phyloP scores from a whole-genome alignment of 768 basidiomycete species.

The Pilatotrama ljubarskyi region DNA sequence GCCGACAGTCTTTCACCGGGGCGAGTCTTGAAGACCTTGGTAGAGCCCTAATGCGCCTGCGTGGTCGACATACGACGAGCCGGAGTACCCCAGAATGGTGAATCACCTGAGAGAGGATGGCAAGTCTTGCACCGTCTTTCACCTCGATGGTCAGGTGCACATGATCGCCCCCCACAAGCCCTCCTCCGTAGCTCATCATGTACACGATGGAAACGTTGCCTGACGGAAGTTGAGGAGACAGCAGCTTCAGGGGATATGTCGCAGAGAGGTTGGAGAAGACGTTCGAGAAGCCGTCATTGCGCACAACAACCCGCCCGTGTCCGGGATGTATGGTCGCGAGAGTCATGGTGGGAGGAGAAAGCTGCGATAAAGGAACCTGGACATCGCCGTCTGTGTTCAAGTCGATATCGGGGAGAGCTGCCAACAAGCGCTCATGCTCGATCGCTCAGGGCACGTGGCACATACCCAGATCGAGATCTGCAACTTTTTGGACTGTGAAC shows the following conservation, averaged over 20 bases:
- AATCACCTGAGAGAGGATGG: conserved; percentile 81
- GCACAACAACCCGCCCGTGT: conserved; percentile 57
- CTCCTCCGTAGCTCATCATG: conserved; percentile 86
- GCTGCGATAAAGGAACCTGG: neutral
- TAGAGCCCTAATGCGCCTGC: conserved; percentile 66
- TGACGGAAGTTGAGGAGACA: conserved; percentile 63
- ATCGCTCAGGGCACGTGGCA: neutral
- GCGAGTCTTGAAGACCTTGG: conserved; percentile 90
- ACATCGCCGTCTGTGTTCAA: neutral
- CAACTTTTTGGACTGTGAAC: conserved; percentile 7
- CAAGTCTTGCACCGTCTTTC: conserved; percentile 53
- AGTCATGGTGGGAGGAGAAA: neutral
- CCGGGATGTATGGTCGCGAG: conserved; percentile 36
- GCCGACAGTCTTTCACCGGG: conserved; percentile 55
- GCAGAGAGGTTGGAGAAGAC: conserved; percentile 75
- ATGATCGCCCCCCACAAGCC: conserved; percentile 84
- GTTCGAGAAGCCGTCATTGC: conserved; percentile 52
- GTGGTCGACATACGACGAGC: neutral
- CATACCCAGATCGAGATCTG: neutral
- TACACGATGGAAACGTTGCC: conserved; percentile 69
- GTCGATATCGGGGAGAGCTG: neutral
- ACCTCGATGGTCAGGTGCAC: conserved; percentile 66
- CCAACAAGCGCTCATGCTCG: neutral
- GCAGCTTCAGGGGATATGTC: conserved; percentile 84
- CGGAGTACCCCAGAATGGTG: neutral